Evolutionary conservation across 148 eudicot species (phyloP).

Genomic region (Camellia lanceoleosa): DNA sequence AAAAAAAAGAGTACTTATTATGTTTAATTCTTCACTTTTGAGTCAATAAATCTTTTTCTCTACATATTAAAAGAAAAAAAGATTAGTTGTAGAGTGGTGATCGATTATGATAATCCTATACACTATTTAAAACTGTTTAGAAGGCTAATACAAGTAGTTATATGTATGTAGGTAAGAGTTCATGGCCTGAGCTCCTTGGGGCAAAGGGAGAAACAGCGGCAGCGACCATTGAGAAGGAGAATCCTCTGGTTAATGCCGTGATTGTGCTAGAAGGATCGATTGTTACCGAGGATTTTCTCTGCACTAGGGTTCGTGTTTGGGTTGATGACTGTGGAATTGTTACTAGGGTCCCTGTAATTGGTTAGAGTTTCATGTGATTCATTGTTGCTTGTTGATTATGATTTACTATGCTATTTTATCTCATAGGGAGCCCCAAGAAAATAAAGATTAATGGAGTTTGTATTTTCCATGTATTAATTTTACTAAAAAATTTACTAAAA

Average conservation of each 20-base stretch:
- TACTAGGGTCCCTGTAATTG: neutral
- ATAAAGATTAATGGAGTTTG: neutral
- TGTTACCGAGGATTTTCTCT: neutral
- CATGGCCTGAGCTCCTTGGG: slow-evolving; percentile 39
- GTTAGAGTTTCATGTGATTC: slow-evolving; percentile 7
- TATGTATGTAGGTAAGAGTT: slow-evolving; percentile 26
- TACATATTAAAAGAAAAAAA: too few relatives aligned
- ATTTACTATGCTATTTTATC: neutral
- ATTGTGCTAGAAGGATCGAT: neutral
- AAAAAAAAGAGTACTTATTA: too few relatives aligned
- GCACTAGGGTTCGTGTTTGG: slow-evolving; percentile 24
- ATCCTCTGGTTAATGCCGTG: slow-evolving; percentile 18
- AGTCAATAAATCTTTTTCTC: too few relatives aligned
- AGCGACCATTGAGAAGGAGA: slow-evolving; percentile 1
- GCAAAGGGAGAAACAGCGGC: slow-evolving; percentile 10
- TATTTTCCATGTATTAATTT: neutral
- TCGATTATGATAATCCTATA: too few relatives aligned
- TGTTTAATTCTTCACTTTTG: too few relatives aligned
- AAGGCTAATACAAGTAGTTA: neutral
- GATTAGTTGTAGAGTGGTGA: too few relatives aligned
- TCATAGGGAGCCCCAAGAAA: neutral
- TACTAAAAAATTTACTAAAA: too few relatives aligned
- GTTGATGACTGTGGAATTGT: slow-evolving; percentile 15
- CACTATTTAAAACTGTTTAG: neutral
- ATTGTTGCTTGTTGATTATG: neutral